phyloP scores from a whole-genome alignment of 1,284 basidiomycete genomes.

The Xanthoconium separans region DNA sequence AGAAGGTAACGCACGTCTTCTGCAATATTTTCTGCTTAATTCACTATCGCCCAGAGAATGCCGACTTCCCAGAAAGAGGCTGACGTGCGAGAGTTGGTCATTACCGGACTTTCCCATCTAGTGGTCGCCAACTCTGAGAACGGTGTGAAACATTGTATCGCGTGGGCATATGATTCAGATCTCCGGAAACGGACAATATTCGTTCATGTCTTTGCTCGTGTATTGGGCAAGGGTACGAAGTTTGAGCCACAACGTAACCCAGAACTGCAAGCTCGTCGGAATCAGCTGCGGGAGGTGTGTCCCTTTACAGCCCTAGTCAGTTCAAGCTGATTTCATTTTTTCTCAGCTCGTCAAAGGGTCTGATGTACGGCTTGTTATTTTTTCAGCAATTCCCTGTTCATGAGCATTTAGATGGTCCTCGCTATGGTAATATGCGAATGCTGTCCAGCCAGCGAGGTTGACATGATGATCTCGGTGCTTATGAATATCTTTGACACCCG shows the following conservation, averaged over 20 bases:
- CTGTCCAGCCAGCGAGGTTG: conserved; percentile 75
- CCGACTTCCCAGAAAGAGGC: conserved; percentile 52
- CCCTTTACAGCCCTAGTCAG: background rate
- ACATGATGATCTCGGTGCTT: conserved; percentile 83
- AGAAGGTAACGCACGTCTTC: conserved; percentile 40
- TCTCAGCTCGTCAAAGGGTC: conserved; percentile 68
- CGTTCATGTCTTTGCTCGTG: conserved; percentile 84
- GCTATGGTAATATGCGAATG: conserved; percentile 85
- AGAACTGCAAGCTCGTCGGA: conserved; percentile 50
- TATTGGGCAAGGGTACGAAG: conserved; percentile 77
- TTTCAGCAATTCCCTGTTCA: conserved; percentile 7
- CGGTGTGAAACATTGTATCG: conserved; percentile 86
- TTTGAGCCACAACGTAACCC: conserved; percentile 62
- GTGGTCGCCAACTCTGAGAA: conserved; percentile 86
- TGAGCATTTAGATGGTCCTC: conserved; percentile 57
- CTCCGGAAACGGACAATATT: conserved; percentile 77
- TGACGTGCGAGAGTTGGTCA: conserved; percentile 68
- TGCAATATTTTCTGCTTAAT: background rate
- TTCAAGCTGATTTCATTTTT: conserved; percentile 4
- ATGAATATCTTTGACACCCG: conserved; percentile 85
- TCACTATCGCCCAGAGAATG: conserved; percentile 39
- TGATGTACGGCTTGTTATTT: conserved; percentile 46
- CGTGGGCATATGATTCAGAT: conserved; percentile 78
- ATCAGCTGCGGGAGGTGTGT: conserved; percentile 66
- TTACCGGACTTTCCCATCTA: conserved; percentile 78